Conservation (phyloP, 1,284 basidiomycete species). For the Boletus albobrunnescens region DNA sequence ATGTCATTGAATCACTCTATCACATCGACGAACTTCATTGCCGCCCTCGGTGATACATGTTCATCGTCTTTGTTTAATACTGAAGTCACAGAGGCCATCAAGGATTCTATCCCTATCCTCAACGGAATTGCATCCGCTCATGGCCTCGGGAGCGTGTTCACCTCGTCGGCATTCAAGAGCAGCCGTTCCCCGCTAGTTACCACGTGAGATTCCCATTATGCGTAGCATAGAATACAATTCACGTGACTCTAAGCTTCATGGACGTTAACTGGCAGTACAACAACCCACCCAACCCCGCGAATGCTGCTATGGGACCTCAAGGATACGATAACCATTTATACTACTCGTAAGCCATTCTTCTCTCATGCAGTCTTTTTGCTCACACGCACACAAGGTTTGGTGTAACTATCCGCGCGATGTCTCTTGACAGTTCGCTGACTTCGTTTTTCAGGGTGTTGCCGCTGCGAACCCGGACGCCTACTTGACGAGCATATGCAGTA, state of each 20-base stretch:
- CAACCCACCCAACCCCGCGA: constrained; percentile 63
- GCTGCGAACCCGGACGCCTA: constrained; percentile 62
- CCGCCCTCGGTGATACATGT: constrained; percentile 37
- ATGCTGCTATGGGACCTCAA: constrained; percentile 63
- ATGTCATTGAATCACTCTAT: constrained; percentile 30
- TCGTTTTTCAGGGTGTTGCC: constrained; percentile 55
- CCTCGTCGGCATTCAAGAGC: constrained; percentile 15
- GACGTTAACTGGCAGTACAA: constrained; percentile 71
- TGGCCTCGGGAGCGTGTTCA: constrained; percentile 29
- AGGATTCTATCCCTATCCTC: constrained; percentile 50
- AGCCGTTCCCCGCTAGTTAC: constrained; percentile 42
- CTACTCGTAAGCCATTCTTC: constrained; percentile 47
- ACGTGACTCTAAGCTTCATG: constrained; percentile 57
- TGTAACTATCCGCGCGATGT: constrained; percentile 44
- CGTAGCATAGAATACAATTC: not conserved
- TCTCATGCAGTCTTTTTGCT: constrained; percentile 2
- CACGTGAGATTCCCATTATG: constrained; percentile 25
- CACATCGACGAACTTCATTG: constrained; percentile 41
- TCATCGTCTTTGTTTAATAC: constrained; percentile 36
- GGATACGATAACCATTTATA: constrained; percentile 80
- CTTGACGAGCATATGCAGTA: constrained; percentile 65
- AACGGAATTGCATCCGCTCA: constrained; percentile 38
- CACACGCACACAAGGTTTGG: constrained; percentile 47
- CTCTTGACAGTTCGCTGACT: constrained; percentile 4
- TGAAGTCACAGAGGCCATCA: constrained; percentile 45